Percentiles rank a stretch among this genome's conserved stretches.
These are phyloP conservation scores for Sordariomycetes sp. DNA, from an alignment of 2,329 filamentous ascomycete species.

Conservation along the genomic window DNA sequence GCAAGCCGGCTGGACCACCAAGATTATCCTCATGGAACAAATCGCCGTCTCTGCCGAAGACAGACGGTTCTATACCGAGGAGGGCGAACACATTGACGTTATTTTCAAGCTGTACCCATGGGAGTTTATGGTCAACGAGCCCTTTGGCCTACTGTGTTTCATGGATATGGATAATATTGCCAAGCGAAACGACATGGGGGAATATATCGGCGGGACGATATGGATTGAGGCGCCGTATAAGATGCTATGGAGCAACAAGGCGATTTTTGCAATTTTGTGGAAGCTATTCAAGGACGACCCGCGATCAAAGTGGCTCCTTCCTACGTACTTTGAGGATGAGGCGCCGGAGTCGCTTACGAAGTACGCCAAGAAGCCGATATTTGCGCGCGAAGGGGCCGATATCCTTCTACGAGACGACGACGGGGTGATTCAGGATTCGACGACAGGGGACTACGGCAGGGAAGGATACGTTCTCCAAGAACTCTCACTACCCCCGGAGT, in stretches of 20 bases:
- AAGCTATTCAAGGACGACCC: not conserved
- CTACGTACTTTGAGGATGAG: not conserved
- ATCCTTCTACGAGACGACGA: not conserved
- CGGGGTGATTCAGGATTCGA: not conserved
- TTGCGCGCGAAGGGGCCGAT: not conserved
- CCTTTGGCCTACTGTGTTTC: not conserved
- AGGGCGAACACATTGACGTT: not conserved
- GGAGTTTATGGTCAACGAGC: not conserved
- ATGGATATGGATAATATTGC: not conserved
- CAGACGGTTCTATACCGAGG: not conserved
- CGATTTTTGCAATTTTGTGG: not conserved
- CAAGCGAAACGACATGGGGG: not conserved
- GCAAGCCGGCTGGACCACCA: not conserved
- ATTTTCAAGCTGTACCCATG: not conserved
- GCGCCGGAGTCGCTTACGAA: not conserved
- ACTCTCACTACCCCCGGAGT: not conserved
- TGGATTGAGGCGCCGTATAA: not conserved
- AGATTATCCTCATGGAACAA: not conserved
- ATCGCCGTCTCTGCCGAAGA: not conserved
- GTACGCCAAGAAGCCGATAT: not conserved
- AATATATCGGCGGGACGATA: not conserved
- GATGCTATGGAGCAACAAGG: not conserved
- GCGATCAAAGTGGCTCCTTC: not conserved
- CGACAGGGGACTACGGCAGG: not conserved
- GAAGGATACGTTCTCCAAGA: not conserved